These are phyloP conservation scores for Acanthochlamys bracteata DNA, from an alignment of 106 monocot species.

Conservation along the genomic window DNA sequence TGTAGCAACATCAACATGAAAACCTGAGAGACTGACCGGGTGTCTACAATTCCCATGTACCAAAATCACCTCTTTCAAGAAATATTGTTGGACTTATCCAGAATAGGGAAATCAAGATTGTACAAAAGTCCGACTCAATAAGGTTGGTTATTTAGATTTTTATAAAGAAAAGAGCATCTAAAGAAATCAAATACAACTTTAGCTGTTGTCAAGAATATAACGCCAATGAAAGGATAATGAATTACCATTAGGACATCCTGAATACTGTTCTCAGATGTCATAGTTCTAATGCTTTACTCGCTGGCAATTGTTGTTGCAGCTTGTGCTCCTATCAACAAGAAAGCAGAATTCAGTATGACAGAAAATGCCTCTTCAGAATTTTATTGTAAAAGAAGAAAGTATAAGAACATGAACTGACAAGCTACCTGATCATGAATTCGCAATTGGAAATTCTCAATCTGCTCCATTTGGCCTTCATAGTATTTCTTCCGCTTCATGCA, in stretches of 20 bases:
- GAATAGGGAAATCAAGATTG: too few relatives aligned
- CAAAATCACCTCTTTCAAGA: too few relatives aligned
- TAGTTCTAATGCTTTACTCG: constrained; percentile 6
- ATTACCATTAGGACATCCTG: background rate
- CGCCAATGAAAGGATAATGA: background rate
- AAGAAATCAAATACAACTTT: background rate
- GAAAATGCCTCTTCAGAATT: background rate
- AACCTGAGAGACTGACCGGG: too few relatives aligned
- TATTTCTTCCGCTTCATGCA: constrained; percentile 76
- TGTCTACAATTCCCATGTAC: too few relatives aligned
- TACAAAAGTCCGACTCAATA: too few relatives aligned
- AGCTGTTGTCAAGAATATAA: background rate
- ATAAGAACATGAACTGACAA: background rate
- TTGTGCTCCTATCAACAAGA: constrained; percentile 33
- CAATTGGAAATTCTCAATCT: constrained; percentile 45
- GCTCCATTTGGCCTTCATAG: constrained; percentile 70
- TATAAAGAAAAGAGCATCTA: too few relatives aligned
- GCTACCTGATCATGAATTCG: constrained; percentile 71
- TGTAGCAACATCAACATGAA: too few relatives aligned
- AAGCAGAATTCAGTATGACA: constrained; percentile 3
- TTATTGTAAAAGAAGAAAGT: background rate
- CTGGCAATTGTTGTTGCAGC: constrained; percentile 14
- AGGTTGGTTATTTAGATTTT: too few relatives aligned
- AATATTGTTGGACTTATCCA: too few relatives aligned
- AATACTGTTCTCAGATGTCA: background rate